Evolutionary conservation across 345 rosid genomes (phyloP), one percentile per base, ranked within the genome.

Genomic region (Salix udensis): DNA sequence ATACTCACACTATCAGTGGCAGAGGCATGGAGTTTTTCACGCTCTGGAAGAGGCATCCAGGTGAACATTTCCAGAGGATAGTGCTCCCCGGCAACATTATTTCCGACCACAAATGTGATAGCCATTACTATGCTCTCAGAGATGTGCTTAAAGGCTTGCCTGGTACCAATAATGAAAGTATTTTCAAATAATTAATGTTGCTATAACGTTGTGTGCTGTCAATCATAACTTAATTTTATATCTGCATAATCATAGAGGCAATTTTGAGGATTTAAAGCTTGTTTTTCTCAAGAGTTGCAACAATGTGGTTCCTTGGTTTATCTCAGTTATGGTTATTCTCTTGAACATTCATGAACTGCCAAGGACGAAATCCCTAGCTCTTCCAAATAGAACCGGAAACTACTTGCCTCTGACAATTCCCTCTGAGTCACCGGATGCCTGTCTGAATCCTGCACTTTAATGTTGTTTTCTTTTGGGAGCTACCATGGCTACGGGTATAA

Each of bases 141-240:
- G 99, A 96, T 77, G 97, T 92, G 23, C 89, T 91, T 28, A 96
- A 96, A 88, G 91, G 92, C 60, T 83, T 93, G 80, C 90, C 97
- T 2, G 74, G 73, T 67, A 79, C 86, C 62, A 58, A 66, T 23
- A 83, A 84, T 23, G 92, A 90, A 61, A 79, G 39, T 71, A 79
- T 91, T 72, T 89, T 92, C 77, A 67, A 72, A 66, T 84, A 55
- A 48, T 14, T 48, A 48, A 48, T 48, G 53, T 48, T 48, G 53
- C 21, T 1, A 16, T 48, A 16, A 48, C 7, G 53, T 48, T 1
- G 53, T 48, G 19, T 48, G 53, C 15, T 15, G 53, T 48, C 53
- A 14, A 48, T 48, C 53, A 48, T 0, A 48, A 48, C 21, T 48
- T 48, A 48, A 48, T 61, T 4, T 61, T 60, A 60, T 30, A 60